Base-by-base conservation (phyloP, 169 alveolate species). In the Amoebophrya sp. region DNA sequence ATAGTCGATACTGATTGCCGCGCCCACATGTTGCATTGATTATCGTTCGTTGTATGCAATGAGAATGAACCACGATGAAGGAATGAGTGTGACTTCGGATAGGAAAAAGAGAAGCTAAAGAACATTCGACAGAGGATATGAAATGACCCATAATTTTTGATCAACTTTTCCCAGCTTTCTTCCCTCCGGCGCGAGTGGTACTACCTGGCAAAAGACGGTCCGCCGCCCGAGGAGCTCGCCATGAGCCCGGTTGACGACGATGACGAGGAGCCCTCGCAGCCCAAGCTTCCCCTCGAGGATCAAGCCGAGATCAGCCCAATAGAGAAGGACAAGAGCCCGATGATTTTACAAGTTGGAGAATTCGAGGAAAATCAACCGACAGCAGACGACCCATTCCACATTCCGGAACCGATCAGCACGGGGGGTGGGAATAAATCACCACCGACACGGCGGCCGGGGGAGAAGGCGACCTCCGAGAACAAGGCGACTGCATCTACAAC, bases 161-260 rank as follows among this genome's bases (percentile, higher is more conserved):
- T 2, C 38, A n/a, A 2, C 83, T 66, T 25, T 66, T 66, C 18
- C 83, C 83, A 66, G 83, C 12, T 66, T 2, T 12, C 0, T 3
- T 7, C 83, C 38, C 1, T 66, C 18, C 83, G 35, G 83, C 83
- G 83, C 10, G 83, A 66, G 1, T 66, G 83, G 83, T 66, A 25
- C 35, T 66, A 66, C 83, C 12, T 25, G 39, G 83, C 29, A 25
- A 18, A 66, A 25, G 83, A 66, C 35, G 83, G 83, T 0, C 83
- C 83, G 32, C 83, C 83, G 83, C 29, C 35, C 38, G 35, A 7
- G 35, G 83, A 66, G 35, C 12, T 66, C 10, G 35, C 83, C 35
- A 66, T 66, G 83, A 66, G 83, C 35, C 83, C 83, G 29, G 18
- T 66, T 25, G 83, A 66, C 83, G 83, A 66, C 32, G 83, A 66